Evolutionary conservation across 257 asterid genomes (phyloP).

Genomic region (Leptodermis oblonga): DNA sequence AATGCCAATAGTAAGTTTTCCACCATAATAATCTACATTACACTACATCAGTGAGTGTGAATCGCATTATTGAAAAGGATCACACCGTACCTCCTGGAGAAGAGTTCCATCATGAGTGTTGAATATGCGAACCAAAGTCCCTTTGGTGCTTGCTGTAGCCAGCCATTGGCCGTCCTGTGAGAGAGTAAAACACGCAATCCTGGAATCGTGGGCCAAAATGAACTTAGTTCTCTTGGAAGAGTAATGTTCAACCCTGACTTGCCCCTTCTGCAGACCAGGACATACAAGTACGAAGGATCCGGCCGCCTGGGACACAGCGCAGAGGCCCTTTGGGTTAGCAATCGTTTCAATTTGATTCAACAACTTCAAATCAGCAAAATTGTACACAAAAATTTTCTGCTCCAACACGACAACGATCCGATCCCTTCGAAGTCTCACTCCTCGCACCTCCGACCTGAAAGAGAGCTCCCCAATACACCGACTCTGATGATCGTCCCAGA

Average conservation of each 20-base stretch:
- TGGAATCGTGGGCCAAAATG: slow-evolving; percentile 76
- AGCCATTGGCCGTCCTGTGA: slow-evolving; percentile 78
- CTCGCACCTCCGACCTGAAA: slow-evolving; percentile 81
- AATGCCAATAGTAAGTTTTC: neutral
- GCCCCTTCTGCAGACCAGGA: slow-evolving; percentile 88
- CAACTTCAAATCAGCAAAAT: slow-evolving; percentile 80
- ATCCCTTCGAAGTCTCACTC: slow-evolving; percentile 70
- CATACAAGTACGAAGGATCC: slow-evolving; percentile 76
- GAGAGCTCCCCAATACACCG: slow-evolving; percentile 81
- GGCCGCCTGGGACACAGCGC: slow-evolving; percentile 70
- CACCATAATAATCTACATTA: neutral
- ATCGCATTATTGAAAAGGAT: too few relatives aligned
- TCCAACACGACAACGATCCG: slow-evolving; percentile 70
- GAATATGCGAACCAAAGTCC: slow-evolving; percentile 74
- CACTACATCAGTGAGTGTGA: too few relatives aligned
- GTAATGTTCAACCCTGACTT: slow-evolving; percentile 86
- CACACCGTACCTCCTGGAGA: slow-evolving; percentile 68
- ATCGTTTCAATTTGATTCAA: slow-evolving; percentile 91
- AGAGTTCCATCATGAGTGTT: slow-evolving; percentile 73
- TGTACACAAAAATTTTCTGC: slow-evolving; percentile 85
- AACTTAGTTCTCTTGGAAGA: slow-evolving; percentile 70
- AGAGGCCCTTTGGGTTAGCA: slow-evolving; percentile 89
- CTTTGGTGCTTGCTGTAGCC: slow-evolving; percentile 89
- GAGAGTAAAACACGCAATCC: slow-evolving; percentile 69
- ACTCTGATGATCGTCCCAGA: slow-evolving; percentile 91